Evolutionary conservation across 2,329 filamentous ascomycete species (phyloP), one percentile per base, ranked within the genome.

Genomic region (Diplodia scrobiculata): DNA sequence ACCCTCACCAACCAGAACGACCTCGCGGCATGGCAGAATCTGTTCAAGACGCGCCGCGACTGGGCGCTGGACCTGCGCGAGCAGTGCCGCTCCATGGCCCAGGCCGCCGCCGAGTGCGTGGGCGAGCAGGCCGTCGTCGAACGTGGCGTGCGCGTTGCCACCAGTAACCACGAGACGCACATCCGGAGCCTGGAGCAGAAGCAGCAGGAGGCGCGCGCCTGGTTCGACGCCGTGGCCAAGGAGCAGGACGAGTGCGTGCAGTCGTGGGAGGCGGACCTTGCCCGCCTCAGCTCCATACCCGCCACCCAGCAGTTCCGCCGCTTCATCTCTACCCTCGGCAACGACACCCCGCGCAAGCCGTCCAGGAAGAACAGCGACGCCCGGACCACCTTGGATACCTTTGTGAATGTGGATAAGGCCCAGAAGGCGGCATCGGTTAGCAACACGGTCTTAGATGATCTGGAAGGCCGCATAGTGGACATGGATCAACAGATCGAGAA

Each of bases 1-100:
- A 89, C 87, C 50, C 89, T 96, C 71, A 84, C 89, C 51, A 88
- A 93, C 73, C 88, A 91, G 68, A 91, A 89, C 68, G 89, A 92
- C 68, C 83, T 97, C 65, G 84, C 89, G 72, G 89, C 92, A 86
- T 99, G 95, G 94, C 91, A 92, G 75, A 86, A 88, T 52, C 83
- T 98, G 25, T 97, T 95, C 81, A 89, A 89, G 76, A 85, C 88
- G 67, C 88, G 95, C 67, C 87, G 89, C 72, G 84, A 85, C 70
- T 99, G 95, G 95, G 90, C 92, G 0, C 79, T 88, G 63, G 83
- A 83, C 47, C 79, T 96, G 38, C 84, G 89, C 6, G 86, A 89
- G 29, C 87, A 89, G 70, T 94, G 91, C 71, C 82, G 82, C 59
- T 80, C 81, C 59, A 89, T 92, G 80, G 86, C 88, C 62, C 80